A percentile compares a stretch with the other conserved stretches of the same genome.
Evolutionary conservation across 139 green algal genomes (phyloP).

Genomic region (Chlorella sp.): DNA sequence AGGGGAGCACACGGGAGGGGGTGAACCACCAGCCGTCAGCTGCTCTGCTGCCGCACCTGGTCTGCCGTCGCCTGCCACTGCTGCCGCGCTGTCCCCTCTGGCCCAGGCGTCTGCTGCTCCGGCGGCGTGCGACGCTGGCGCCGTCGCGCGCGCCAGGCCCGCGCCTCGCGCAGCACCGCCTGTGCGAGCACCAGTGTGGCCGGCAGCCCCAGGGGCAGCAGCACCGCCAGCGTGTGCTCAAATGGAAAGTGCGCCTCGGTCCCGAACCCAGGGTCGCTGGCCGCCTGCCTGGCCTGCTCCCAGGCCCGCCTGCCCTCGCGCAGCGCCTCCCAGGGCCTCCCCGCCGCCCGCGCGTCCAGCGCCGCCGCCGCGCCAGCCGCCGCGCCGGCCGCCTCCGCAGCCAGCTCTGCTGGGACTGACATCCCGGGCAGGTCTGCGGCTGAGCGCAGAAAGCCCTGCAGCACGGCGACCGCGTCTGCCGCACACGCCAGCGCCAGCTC

Average conservation of each 20-base stretch:
- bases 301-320: no score
- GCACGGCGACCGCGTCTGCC: background rate
- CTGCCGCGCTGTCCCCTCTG: background rate
- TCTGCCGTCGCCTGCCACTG: background rate
- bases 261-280: background rate
- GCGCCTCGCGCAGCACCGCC: conserved; percentile 5
- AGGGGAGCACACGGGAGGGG: background rate
- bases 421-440: background rate
- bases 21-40: background rate
- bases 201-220: conserved; percentile 30
- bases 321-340: no score
- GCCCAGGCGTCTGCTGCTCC: no score
- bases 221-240: conserved; percentile 28
- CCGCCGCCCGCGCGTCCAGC: no score
- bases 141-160: background rate
- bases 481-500: no score
- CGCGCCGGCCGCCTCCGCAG: no score
- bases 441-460: background rate
- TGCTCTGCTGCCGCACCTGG: background rate
- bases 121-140: no score
- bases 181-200: conserved; percentile 19
- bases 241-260: conserved; percentile 7
- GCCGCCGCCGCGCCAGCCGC: no score
- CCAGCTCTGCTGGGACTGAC: no score
- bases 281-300: background rate